These are phyloP conservation scores for Annulohypoxylon truncatum DNA, from an alignment of 2,329 filamentous ascomycete genomes.

Conservation along the genomic window DNA sequence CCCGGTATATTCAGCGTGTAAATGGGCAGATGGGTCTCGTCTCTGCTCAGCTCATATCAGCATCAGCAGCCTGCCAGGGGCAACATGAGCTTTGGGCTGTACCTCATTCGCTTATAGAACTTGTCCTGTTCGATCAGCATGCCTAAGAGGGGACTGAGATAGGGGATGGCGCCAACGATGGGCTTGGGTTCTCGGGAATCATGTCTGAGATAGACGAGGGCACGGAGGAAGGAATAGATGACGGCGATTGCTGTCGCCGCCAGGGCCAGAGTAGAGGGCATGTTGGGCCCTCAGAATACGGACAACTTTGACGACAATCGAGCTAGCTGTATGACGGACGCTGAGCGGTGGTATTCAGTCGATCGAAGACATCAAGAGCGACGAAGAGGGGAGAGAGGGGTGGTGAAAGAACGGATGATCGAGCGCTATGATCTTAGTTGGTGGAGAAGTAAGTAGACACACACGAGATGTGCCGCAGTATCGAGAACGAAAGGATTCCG, in stretches of 20 bases:
- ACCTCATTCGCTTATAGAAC: constrained; percentile 32
- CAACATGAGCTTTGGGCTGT: constrained; percentile 13
- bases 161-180: constrained; percentile 24
- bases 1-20: constrained; percentile 30
- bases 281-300: constrained; percentile 13
- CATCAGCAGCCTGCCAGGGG: neutral
- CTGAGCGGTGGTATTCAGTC: constrained; percentile 11
- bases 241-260: neutral
- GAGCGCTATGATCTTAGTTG: constrained; percentile 4
- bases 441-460: constrained; percentile 6
- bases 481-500: constrained; percentile 7
- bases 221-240: constrained; percentile 9
- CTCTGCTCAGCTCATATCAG: constrained; percentile 23
- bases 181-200: constrained; percentile 23
- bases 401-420: constrained; percentile 20
- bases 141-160: constrained; percentile 24
- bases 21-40: constrained; percentile 25
- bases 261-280: constrained; percentile 11
- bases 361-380: constrained; percentile 25
- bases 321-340: constrained; percentile 22
- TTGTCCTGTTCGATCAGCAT: constrained; percentile 25
- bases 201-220: constrained; percentile 1
- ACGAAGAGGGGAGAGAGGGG: constrained; percentile 8
- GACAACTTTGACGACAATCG: constrained; percentile 16
- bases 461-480: constrained; percentile 7